phyloP scores from a whole-genome alignment of 176 grass and related monocot genomes.

The Miscanthus lutarioriparius region DNA sequence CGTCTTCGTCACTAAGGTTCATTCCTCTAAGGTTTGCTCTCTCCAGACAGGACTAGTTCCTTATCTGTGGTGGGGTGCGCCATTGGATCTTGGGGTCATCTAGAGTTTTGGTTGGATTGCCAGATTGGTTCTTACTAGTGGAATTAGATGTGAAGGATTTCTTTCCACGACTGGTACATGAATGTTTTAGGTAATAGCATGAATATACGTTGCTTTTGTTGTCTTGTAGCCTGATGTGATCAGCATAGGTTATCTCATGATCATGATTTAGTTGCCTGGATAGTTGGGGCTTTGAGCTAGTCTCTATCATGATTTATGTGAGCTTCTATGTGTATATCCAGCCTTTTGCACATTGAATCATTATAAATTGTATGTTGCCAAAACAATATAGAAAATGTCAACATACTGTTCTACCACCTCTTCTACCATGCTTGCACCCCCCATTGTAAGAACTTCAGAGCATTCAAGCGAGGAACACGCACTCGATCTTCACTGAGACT shows the following conservation, averaged over 20 bases:
- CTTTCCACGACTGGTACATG: background rate
- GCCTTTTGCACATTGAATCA: background rate
- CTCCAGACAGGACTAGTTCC: background rate
- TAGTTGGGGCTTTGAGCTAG: background rate
- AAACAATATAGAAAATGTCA: background rate
- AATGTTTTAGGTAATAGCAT: background rate
- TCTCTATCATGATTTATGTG: background rate
- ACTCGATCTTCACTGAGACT: too few species aligned
- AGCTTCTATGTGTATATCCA: background rate
- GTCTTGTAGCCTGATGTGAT: background rate
- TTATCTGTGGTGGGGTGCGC: background rate
- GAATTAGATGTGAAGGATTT: background rate
- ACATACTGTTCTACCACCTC: background rate
- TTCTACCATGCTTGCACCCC: too few species aligned
- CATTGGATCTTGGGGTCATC: conserved; percentile 29
- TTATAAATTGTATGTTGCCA: background rate
- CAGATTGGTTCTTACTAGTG: background rate
- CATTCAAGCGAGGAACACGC: too few species aligned
- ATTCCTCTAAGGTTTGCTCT: background rate
- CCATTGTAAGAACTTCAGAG: too few species aligned
- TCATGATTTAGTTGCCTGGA: background rate
- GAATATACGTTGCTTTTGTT: background rate
- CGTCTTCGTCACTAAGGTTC: conserved; percentile 89
- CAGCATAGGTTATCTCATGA: background rate
- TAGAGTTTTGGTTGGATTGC: conserved; percentile 23